Percentiles rank a stretch among this genome's conserved stretches.
Evolutionary conservation across 805 yeast genomes (phyloP).

Genomic region (Cyberlindnera xishuangbannaensis): DNA sequence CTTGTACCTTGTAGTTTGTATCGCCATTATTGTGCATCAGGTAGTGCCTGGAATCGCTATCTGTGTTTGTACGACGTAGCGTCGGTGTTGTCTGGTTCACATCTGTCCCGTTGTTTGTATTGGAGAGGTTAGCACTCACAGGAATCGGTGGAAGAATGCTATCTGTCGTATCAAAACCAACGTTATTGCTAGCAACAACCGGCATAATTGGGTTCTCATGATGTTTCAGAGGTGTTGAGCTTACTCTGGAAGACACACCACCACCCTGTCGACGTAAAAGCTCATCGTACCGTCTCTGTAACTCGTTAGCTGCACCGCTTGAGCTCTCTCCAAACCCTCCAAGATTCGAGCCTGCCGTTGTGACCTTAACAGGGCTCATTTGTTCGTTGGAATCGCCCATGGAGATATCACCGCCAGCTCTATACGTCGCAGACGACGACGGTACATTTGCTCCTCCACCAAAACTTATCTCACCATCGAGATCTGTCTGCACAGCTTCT

Average conservation of each 20-base stretch:
- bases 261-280: slow-evolving; percentile 3
- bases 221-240: too few species aligned
- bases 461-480: slow-evolving; percentile 1
- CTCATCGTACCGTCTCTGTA: slow-evolving; percentile 14
- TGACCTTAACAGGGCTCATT: slow-evolving; percentile 24
- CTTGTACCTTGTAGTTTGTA: slow-evolving; percentile 20
- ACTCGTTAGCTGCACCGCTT: slow-evolving; percentile 16
- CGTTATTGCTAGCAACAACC: slow-evolving; percentile 8
- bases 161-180: slow-evolving; percentile 25
- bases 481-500: slow-evolving; percentile 26
- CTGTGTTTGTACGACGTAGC: slow-evolving; percentile 11
- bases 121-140: slow-evolving; percentile 19
- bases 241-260: too few species aligned
- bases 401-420: slow-evolving; percentile 3
- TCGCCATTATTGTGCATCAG: slow-evolving; percentile 21
- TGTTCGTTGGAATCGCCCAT: slow-evolving; percentile 22
- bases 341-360: slow-evolving; percentile 9
- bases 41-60: slow-evolving; percentile 15
- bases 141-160: slow-evolving; percentile 24
- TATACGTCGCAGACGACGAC: background rate
- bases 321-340: slow-evolving; percentile 20
- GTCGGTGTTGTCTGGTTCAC: slow-evolving; percentile 25
- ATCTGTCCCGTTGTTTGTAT: slow-evolving; percentile 22
- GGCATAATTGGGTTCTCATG: slow-evolving; percentile 26
- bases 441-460: too few species aligned